A percentile compares a stretch with the other conserved stretches of the same genome.
Evolutionary conservation across 2,329 filamentous ascomycete genomes (phyloP).

Genomic region (Xylariales sp.): DNA sequence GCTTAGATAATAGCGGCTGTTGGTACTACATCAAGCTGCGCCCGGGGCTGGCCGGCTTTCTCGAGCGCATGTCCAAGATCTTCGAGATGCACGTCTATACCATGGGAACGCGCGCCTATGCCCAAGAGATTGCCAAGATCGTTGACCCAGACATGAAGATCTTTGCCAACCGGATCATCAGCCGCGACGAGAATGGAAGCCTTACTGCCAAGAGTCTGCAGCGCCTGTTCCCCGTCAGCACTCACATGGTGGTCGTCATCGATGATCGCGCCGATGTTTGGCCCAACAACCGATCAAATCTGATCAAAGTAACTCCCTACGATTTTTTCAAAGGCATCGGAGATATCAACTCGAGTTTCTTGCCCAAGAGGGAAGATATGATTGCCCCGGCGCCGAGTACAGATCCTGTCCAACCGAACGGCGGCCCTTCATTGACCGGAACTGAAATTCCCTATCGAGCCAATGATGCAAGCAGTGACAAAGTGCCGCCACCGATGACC

Average conservation of each 20-base stretch:
- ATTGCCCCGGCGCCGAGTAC: conserved; percentile 16
- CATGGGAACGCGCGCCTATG: conserved; percentile 98
- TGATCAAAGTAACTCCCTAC: conserved; percentile 92
- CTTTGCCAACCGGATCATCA: conserved; percentile 92
- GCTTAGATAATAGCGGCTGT: conserved; percentile 63
- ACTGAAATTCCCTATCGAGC: no score
- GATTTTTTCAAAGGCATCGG: conserved; percentile 98
- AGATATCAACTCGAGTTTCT: conserved; percentile 96
- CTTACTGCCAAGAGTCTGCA: conserved; percentile 87
- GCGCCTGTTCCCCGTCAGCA: conserved; percentile 90
- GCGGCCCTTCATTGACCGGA: conserved; percentile 6
- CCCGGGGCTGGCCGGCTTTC: conserved; percentile 77
- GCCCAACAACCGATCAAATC: conserved; percentile 82
- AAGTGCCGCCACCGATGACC: conserved; percentile 13
- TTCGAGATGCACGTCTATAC: conserved; percentile 99
- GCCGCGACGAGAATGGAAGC: conserved; percentile 93
- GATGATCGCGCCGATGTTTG: conserved; percentile 96
- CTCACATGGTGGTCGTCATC: conserved; percentile 98
- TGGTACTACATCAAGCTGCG: conserved; percentile 99
- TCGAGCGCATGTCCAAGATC: conserved; percentile 70
- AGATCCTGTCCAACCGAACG: conserved; percentile 11
- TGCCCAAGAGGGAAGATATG: conserved; percentile 70
- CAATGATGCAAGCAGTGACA: conserved; percentile 12
- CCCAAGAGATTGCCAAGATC: conserved; percentile 83
- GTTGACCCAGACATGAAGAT: conserved; percentile 86